phyloP scores from a whole-genome alignment of 2,329 filamentous ascomycete species.

The Phyllosticta citriasiana region DNA sequence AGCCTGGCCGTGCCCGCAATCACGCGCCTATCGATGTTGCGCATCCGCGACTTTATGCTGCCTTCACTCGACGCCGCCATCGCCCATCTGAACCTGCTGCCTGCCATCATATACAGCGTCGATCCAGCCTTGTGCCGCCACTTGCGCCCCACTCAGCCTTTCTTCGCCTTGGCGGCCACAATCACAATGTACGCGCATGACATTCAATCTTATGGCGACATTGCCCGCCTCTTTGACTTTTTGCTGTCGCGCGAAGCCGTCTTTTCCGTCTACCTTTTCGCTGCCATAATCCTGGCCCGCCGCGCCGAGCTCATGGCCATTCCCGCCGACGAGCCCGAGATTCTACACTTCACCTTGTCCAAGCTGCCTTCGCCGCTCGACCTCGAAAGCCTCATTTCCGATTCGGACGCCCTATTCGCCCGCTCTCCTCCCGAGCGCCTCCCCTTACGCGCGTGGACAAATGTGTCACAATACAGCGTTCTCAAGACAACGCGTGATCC shows the following conservation, averaged over 20 bases:
- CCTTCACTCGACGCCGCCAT: constrained; percentile 73
- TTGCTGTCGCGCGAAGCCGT: constrained; percentile 80
- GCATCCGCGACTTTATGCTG: constrained; percentile 97
- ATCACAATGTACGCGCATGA: constrained; percentile 96
- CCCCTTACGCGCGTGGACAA: constrained; percentile 53
- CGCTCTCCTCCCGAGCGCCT: constrained; percentile 63
- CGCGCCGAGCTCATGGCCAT: constrained; percentile 78
- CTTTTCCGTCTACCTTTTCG: constrained; percentile 79
- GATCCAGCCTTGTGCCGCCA: constrained; percentile 65
- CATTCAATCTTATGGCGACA: constrained; percentile 79
- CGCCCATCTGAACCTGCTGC: constrained; percentile 77
- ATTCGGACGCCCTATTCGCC: constrained; percentile 54
- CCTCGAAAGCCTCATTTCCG: constrained; percentile 64
- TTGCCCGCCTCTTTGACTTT: constrained; percentile 85
- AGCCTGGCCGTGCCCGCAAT: constrained; percentile 52
- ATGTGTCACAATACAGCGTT: constrained; percentile 65
- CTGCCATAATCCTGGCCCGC: constrained; percentile 61
- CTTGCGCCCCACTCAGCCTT: constrained; percentile 70
- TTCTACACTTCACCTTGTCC: constrained; percentile 75
- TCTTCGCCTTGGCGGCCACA: constrained; percentile 87
- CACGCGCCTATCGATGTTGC: constrained; percentile 72
- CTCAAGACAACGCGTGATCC: constrained; percentile 67
- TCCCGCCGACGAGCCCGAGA: constrained; percentile 75
- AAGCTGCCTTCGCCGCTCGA: constrained; percentile 76
- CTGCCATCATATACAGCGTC: constrained; percentile 63